Evolutionary conservation across 1,139 yeast genomes (phyloP), one percentile per base, ranked within the genome.

Genomic region (Sugiyamaella castrensis): DNA sequence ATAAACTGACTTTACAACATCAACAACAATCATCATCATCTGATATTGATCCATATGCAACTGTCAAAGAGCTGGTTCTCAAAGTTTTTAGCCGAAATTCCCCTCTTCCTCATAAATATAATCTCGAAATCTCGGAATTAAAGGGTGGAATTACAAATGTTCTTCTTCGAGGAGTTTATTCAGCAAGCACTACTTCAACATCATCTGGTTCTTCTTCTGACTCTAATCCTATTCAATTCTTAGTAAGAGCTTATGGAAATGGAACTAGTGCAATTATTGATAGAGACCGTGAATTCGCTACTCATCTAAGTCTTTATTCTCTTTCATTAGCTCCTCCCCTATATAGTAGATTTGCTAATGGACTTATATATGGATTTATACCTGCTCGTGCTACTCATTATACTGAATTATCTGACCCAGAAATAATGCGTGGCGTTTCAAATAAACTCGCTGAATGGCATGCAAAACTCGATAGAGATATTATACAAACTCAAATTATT

Each of bases 81-180:
- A 40, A 49, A 26, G 56, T 55, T 24, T 54, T 56, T 39, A 49
- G 40, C 10, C 38, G 43, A 37, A 49, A 43, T 30, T 33, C 39
- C 9, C 43, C 49, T 36, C 47, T 45, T 3, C 46, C 35, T 27
- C 53, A 51, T 28, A 48, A 46, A 31, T 57, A 52, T 13, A 49
- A 41, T 30, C 49, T 61, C 44, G 56, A 55, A 42, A 51, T 72
- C 13, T 57, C 61, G 26, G 71, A 70, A 53, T 70, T 85, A 44
- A 84, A 86, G 2, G 95, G 94, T 2, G 95, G 95, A 8, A 85
- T 86, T 64, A 86, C 95, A 24, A 86, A 86, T 64, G 80, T 81
- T 80, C 75, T 84, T 47, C 66, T 83, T 33, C 74, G 80, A 40
- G 83, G 85, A 52, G 50, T 45, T 2, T 65, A 65, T 30, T 32